Conservation (phyloP, 2,329 filamentous ascomycete genomes). For the Claviceps fusiformis region DNA sequence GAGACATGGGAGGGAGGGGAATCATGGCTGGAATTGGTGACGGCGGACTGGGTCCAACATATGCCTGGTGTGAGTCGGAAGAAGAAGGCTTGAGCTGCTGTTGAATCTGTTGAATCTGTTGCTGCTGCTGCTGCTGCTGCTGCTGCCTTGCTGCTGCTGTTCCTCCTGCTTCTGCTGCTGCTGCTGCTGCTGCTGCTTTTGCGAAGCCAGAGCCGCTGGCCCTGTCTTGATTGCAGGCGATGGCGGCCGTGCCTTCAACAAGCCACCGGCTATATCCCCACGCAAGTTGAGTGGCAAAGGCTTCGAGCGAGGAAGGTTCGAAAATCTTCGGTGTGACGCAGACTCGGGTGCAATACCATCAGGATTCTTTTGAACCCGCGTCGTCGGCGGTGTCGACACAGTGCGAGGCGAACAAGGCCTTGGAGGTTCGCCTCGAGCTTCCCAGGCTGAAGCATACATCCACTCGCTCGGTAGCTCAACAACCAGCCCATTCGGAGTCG, state of each 20-base stretch:
- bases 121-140: constrained; percentile 5
- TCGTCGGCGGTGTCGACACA: constrained; percentile 39
- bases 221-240: constrained; percentile 14
- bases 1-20: constrained; percentile 52
- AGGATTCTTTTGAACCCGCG: constrained; percentile 18
- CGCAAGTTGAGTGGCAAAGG: constrained; percentile 34
- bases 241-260: constrained; percentile 2
- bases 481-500: constrained; percentile 11
- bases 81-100: constrained; percentile 5
- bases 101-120: background rate
- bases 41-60: constrained; percentile 19
- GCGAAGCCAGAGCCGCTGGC: constrained; percentile 11
- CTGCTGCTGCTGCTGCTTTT: constrained; percentile 1
- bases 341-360: constrained; percentile 12
- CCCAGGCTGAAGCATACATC: background rate
- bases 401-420: constrained; percentile 26
- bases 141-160: constrained; percentile 5
- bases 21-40: constrained; percentile 42
- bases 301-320: constrained; percentile 30
- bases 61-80: constrained; percentile 6
- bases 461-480: constrained; percentile 12
- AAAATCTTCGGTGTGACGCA: constrained; percentile 32
- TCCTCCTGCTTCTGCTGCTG: background rate
- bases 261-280: constrained; percentile 12
- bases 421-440: constrained; percentile 14